Percentiles rank a stretch among this genome's conserved stretches.
Conservation (phyloP, 805 yeast genomes). For the Blastobotrys attinorum region DNA sequence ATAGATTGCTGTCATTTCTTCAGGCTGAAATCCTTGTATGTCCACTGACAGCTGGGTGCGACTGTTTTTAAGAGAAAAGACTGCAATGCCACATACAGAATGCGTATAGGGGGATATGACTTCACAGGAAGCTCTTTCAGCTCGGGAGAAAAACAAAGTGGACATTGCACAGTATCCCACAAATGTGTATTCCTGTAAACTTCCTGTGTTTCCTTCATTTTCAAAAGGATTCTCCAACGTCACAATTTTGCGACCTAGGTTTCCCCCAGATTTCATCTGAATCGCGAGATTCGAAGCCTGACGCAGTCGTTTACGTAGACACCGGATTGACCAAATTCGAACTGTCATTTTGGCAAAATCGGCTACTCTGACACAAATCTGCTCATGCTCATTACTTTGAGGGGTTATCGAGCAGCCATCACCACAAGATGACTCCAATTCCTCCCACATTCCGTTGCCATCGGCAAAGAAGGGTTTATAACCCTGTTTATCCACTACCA, state of each 20-base stretch:
- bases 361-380: constrained; percentile 13
- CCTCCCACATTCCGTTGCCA: background rate
- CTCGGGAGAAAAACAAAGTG: background rate
- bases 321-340: constrained; percentile 13
- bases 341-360: constrained; percentile 14
- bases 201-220: background rate
- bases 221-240: constrained; percentile 5
- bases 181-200: constrained; percentile 7
- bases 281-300: constrained; percentile 2
- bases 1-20: too few species aligned
- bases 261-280: constrained; percentile 7
- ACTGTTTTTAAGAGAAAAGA: background rate
- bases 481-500: constrained; percentile 6
- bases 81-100: constrained; percentile 14
- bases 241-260: background rate
- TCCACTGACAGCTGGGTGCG: too few species aligned
- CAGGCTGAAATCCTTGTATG: too few species aligned
- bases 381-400: background rate
- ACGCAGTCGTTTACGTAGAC: constrained; percentile 10
- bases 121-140: constrained; percentile 8
- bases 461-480: background rate
- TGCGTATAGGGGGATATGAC: constrained; percentile 20
- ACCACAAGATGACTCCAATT: background rate
- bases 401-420: too few species aligned
- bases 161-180: background rate